Evolutionary conservation across 169 alveolate species (phyloP).

Genomic region (Plasmodium adleri): DNA sequence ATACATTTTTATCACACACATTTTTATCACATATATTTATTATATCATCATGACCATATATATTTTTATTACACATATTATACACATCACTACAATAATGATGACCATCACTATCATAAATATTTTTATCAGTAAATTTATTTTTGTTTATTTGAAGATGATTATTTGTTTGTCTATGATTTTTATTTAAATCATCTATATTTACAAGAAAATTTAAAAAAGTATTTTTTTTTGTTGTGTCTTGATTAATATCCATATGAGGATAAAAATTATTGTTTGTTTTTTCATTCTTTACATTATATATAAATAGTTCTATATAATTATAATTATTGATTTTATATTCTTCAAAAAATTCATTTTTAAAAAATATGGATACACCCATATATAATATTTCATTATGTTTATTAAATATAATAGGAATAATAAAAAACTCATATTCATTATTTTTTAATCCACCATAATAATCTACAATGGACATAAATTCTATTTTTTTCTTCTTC

Average conservation of each 20-base stretch:
- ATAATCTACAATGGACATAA: constrained; percentile 50
- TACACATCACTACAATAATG: not conserved
- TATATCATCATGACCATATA: not conserved
- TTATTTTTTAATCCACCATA: constrained; percentile 44
- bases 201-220: constrained; percentile 31
- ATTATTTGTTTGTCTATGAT: not conserved
- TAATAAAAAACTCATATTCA: constrained; percentile 42
- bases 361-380: constrained; percentile 64
- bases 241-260: constrained; percentile 1
- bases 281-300: constrained; percentile 1
- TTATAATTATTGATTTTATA: constrained; percentile 37
- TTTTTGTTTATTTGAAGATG: not conserved
- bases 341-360: constrained; percentile 36
- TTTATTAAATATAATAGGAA: constrained; percentile 58
- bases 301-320: constrained; percentile 56
- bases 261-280: not conserved
- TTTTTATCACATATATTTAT: not conserved
- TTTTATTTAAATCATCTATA: constrained; percentile 23
- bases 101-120: not conserved
- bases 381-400: constrained; percentile 56
- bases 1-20: too few species aligned
- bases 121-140: not conserved
- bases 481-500: constrained; percentile 24
- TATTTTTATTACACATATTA: not conserved
- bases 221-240: too few species aligned